Conservation (phyloP, 106 monocot genomes). For the Gastrodia elata region DNA sequence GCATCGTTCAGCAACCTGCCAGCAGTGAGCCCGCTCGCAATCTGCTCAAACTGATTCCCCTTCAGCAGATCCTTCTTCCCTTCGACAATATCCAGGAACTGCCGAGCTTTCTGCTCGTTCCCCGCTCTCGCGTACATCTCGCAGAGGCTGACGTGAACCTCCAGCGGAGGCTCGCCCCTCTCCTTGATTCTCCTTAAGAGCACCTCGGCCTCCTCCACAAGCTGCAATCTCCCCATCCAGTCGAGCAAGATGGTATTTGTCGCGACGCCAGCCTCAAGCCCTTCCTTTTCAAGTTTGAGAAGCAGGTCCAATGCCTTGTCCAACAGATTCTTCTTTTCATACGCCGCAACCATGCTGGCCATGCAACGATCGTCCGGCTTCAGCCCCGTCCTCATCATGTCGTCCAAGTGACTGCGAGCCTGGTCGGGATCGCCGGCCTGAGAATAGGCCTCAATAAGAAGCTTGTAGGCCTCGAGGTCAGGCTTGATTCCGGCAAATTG, state of each 20-base stretch:
- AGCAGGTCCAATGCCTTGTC: slow-evolving; percentile 75
- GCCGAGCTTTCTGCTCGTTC: slow-evolving; percentile 33
- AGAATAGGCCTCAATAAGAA: slow-evolving; percentile 58
- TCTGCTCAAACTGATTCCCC: slow-evolving; percentile 59
- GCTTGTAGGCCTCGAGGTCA: slow-evolving; percentile 31
- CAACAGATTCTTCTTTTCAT: slow-evolving; percentile 55
- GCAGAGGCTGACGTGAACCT: slow-evolving; percentile 63
- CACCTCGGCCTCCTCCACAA: slow-evolving; percentile 77
- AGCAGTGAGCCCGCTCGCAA: slow-evolving; percentile 40
- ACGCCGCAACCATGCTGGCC: slow-evolving; percentile 52
- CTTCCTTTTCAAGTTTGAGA: slow-evolving; percentile 63
- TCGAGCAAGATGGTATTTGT: slow-evolving; percentile 61
- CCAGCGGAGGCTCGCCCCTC: slow-evolving; percentile 41
- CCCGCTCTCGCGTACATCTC: slow-evolving; percentile 59
- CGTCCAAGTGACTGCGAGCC: slow-evolving; percentile 57
- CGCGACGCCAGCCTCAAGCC: slow-evolving; percentile 38
- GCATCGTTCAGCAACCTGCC: slow-evolving; percentile 52
- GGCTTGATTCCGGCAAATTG: slow-evolving; percentile 47
- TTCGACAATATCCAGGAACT: slow-evolving; percentile 46
- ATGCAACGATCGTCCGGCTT: slow-evolving; percentile 67
- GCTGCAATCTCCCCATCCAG: slow-evolving; percentile 69
- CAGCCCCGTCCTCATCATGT: slow-evolving; percentile 30
- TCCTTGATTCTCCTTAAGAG: slow-evolving; percentile 37
- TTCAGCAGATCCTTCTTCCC: slow-evolving; percentile 37
- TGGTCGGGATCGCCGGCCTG: slow-evolving; percentile 33